Evolutionary conservation across 768 basidiomycete genomes (phyloP), one percentile per base, ranked within the genome.

Genomic region (Lactifluus echinatus): DNA sequence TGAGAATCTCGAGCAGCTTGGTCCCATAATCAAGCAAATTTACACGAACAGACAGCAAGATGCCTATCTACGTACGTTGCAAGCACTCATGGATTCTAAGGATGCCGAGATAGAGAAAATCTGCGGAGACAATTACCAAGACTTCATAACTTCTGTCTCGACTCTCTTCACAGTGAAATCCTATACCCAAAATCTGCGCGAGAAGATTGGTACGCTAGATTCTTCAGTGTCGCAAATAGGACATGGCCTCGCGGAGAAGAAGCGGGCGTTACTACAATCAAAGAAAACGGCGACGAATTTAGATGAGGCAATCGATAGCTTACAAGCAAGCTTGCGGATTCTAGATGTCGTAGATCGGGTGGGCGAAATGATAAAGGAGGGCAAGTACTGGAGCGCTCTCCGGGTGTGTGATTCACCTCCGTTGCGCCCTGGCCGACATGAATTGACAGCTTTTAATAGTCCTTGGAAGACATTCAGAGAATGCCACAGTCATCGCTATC

Each of bases 141-240:
- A 98, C 72, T 99, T 99, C 65, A 93, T 97, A 33, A 85, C 87
- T 28, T 96, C 94, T 19, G 93, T 97, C 15, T 92, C 93, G n/a
- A 97, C 93, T 2, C 77, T 99, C 60, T 87, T 97, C 71, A 87
- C 87, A 46, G 92, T 99, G 69, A 87, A 97, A 70, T 92, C 93
- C 19, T 97, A 96, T 67, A 98, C 96, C 36, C 90, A 87, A 64
- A 92, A 87, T 71, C 83, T 99, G 66, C 85, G 90, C 66, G 86
- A 95, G 66, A 89, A 85, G 66, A 96, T 98, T 60, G 80, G 83
- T n/a, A 80, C 87, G 47, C 75, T 98, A 47, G 95, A 99, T 71
- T 75, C 81, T 26, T 90, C 84, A 63, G 92, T 98, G 49, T 84
- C 89, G 8, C 85, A 93, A 69, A 82, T 95, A 3, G 96, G 96